Conservation (phyloP, 1,284 basidiomycete species). For the Bjerkandera adusta region DNA sequence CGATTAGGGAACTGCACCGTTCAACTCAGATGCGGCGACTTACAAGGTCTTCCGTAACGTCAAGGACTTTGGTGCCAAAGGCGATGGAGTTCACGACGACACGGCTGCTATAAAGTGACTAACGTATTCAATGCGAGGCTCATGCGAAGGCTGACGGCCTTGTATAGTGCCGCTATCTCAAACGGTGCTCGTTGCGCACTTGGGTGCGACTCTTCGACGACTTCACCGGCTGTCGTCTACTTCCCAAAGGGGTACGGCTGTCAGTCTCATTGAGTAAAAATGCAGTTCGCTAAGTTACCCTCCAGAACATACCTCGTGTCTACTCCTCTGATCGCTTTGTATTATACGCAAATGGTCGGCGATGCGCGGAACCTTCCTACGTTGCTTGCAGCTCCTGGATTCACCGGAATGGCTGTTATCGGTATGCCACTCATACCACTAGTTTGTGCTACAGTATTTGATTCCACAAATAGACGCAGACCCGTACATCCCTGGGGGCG, state of each 20-base stretch:
- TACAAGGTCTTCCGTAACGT: slow-evolving; percentile 80
- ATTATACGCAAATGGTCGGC: slow-evolving; percentile 67
- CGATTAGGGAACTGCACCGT: slow-evolving; percentile 45
- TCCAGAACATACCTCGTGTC: slow-evolving; percentile 62
- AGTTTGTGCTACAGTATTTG: background rate
- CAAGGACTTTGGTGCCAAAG: slow-evolving; percentile 59
- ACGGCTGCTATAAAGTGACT: slow-evolving; percentile 66
- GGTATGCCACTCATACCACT: slow-evolving; percentile 37
- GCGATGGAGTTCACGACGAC: slow-evolving; percentile 70
- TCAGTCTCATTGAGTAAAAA: slow-evolving; percentile 2
- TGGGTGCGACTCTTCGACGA: slow-evolving; percentile 40
- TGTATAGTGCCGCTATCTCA: slow-evolving; percentile 50
- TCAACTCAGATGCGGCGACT: slow-evolving; percentile 47
- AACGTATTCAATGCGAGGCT: background rate
- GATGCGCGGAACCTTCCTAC: slow-evolving; percentile 62
- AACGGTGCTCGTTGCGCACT: slow-evolving; percentile 54
- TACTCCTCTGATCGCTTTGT: slow-evolving; percentile 60
- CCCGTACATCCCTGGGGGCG: slow-evolving; percentile 47
- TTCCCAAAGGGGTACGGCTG: slow-evolving; percentile 43
- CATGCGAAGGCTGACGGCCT: too few species aligned
- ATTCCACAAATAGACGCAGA: slow-evolving; percentile 45
- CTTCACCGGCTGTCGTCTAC: slow-evolving; percentile 51
- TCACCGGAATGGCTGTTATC: slow-evolving; percentile 68
- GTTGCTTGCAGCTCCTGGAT: slow-evolving; percentile 52
- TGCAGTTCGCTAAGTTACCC: slow-evolving; percentile 3